phyloP scores from a whole-genome alignment of 2,329 filamentous ascomycete genomes.

The Pseudogymnoascus sp. region DNA sequence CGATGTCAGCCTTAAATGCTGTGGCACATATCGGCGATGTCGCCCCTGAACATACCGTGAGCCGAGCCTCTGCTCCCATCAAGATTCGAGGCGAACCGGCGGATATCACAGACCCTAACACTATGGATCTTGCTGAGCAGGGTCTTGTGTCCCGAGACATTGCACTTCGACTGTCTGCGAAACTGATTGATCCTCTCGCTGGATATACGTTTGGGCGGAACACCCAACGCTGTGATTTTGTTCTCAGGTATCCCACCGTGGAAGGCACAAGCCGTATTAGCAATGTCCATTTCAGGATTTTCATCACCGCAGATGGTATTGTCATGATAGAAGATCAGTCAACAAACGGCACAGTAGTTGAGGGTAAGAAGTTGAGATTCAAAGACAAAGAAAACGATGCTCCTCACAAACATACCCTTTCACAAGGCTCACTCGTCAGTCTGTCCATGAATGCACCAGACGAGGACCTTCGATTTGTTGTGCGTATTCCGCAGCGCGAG shows the following conservation, averaged over 20 bases:
- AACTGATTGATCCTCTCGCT: conserved; percentile 54
- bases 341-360: conserved; percentile 90
- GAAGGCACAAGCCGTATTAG: conserved; percentile 63
- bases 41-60: conserved; percentile 52
- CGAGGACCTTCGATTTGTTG: conserved; percentile 69
- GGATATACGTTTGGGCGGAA: conserved; percentile 89
- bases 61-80: conserved; percentile 40
- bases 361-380: conserved; percentile 55
- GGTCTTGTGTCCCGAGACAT: conserved; percentile 45
- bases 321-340: conserved; percentile 91
- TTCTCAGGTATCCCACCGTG: conserved; percentile 34
- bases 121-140: conserved; percentile 18
- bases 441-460: conserved; percentile 27
- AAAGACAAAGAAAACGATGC: conserved; percentile 38
- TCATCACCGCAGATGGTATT: conserved; percentile 66
- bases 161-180: conserved; percentile 69
- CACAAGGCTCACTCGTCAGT: conserved; percentile 27
- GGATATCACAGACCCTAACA: conserved; percentile 13
- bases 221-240: conserved; percentile 57
- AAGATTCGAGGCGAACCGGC: conserved; percentile 19
- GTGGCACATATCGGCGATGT: conserved; percentile 41
- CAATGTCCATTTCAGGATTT: conserved; percentile 94
- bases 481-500: conserved; percentile 71
- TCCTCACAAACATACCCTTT: conserved; percentile 28
- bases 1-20: conserved; percentile 61